Evolutionary conservation across 192 early-diverging fungal genomes (phyloP), one percentile per base, ranked within the genome.

Genomic region (Funneliformis geosporum): DNA sequence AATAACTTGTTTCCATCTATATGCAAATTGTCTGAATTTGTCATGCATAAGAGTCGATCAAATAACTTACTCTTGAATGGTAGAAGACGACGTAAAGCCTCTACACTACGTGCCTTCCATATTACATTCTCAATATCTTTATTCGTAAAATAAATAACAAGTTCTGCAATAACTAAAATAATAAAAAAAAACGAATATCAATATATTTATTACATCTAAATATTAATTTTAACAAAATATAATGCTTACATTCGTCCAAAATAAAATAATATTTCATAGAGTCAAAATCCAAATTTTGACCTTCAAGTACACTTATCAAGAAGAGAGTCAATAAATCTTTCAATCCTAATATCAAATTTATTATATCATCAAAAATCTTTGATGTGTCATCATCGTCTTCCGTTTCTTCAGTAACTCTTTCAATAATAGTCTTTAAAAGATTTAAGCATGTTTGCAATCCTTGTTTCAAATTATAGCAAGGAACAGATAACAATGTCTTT

Each of bases 1-100:
- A 55, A 18, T 7, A 6, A 55, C 6, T 5, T 21, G 5, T 6
- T 21, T 21, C 16, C 21, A 21, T 55, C 18, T 21, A 11, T 64
- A 27, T 10, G 25, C 25, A 14, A 28, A 64, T 64, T 25, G 0
- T 21, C 1, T 27, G n/a, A 27, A 14, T 64, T 64, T 12, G 18
- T 64, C 12, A 28, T 28, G 27, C 5, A 11, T 23, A 28, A 64
- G 12, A 64, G 23, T 27, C 12, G 62, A 64, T 64, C 9, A 6
- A 64, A 64, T 2, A 64, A 64, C 12, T 64, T 64, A 64, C 8
- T 64, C 23, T 64, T 64, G 18, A 64, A 64, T 64, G 50, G 50
- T 55, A 21, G 16, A 55, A 55, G 18, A 21, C 50, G 6, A 55
- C 21, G 6, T 55, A 55, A 55, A 55, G 50, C 50, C 16, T 55